Evolutionary conservation across 2,329 filamentous ascomycete species (phyloP).

Genomic region (Ambrosiella cleistominuta): DNA sequence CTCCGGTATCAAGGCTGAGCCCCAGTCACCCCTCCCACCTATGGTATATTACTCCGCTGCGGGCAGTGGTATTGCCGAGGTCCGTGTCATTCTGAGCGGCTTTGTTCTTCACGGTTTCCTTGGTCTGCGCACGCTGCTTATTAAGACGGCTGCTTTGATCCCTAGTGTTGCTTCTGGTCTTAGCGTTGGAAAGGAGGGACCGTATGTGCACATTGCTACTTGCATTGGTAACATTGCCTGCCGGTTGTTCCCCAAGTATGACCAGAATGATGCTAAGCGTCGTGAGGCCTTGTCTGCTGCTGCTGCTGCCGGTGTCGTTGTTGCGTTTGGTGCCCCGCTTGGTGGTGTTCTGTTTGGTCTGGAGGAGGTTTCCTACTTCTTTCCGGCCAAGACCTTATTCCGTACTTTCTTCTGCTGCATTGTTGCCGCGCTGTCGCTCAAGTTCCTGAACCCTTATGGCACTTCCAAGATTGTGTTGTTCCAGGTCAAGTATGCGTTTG

Average conservation of each 20-base stretch:
- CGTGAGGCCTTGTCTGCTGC: slow-evolving; percentile 87
- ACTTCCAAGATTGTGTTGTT: slow-evolving; percentile 95
- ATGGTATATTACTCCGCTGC: slow-evolving; percentile 95
- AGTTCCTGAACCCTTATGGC: slow-evolving; percentile 90
- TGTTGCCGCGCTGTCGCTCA: slow-evolving; percentile 73
- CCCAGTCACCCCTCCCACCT: slow-evolving; percentile 31
- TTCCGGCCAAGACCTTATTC: slow-evolving; percentile 92
- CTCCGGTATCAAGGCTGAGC: slow-evolving; percentile 21
- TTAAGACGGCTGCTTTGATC: slow-evolving; percentile 70
- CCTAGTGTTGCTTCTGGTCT: slow-evolving; percentile 84
- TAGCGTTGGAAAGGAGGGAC: slow-evolving; percentile 84
- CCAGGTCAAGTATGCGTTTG: slow-evolving; percentile 72
- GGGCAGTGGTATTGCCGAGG: slow-evolving; percentile 89
- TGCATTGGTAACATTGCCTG: slow-evolving; percentile 92
- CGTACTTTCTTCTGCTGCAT: slow-evolving; percentile 98
- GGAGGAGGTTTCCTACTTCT: slow-evolving; percentile 94
- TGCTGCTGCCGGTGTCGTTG: slow-evolving; percentile 78
- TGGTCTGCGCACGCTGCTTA: slow-evolving; percentile 65
- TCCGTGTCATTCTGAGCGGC: slow-evolving; percentile 92
- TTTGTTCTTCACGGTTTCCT: slow-evolving; percentile 95
- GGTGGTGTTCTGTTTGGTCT: slow-evolving; percentile 84
- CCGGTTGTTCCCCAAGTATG: slow-evolving; percentile 86
- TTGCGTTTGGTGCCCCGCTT: slow-evolving; percentile 77
- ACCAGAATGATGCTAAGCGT: slow-evolving; percentile 81
- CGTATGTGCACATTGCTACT: slow-evolving; percentile 92